A percentile compares a stretch with the other conserved stretches of the same genome.
phyloP scores from a whole-genome alignment of 148 eudicot species.

The Gaultheria prostrata region DNA sequence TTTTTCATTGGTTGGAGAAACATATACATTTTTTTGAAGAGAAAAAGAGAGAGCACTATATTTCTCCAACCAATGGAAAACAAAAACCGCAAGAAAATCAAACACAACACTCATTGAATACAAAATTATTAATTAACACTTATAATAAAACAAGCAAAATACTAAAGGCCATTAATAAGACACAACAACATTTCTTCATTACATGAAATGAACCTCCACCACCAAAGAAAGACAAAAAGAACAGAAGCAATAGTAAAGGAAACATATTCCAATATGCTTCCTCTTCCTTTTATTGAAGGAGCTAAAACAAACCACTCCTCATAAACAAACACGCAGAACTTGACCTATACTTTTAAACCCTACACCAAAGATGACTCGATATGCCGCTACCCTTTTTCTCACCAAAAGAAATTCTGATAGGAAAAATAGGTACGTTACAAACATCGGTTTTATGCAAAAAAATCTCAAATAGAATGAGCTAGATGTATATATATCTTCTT shows the following conservation, averaged over 20 bases:
- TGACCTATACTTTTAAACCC: too few relatives aligned
- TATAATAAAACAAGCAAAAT: background rate
- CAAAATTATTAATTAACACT: background rate
- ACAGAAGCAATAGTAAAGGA: background rate
- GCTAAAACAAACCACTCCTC: background rate
- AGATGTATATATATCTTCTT: background rate
- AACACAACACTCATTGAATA: too few relatives aligned
- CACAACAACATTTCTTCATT: background rate
- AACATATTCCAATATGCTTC: background rate
- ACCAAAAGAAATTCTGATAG: background rate
- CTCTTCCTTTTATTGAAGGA: background rate
- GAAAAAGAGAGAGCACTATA: too few relatives aligned
- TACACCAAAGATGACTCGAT: background rate
- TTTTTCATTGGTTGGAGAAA: too few relatives aligned
- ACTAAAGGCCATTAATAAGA: background rate
- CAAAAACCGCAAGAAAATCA: too few relatives aligned
- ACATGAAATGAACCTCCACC: background rate
- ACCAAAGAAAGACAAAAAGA: background rate
- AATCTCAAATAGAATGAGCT: background rate
- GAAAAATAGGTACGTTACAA: background rate
- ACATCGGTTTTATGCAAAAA: background rate
- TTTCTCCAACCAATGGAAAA: too few relatives aligned
- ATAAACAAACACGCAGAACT: background rate
- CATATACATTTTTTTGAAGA: too few relatives aligned
- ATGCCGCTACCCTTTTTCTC: background rate